Base-by-base conservation (phyloP, 148 eudicot genomes). In the Vaccinium myrtillus region DNA sequence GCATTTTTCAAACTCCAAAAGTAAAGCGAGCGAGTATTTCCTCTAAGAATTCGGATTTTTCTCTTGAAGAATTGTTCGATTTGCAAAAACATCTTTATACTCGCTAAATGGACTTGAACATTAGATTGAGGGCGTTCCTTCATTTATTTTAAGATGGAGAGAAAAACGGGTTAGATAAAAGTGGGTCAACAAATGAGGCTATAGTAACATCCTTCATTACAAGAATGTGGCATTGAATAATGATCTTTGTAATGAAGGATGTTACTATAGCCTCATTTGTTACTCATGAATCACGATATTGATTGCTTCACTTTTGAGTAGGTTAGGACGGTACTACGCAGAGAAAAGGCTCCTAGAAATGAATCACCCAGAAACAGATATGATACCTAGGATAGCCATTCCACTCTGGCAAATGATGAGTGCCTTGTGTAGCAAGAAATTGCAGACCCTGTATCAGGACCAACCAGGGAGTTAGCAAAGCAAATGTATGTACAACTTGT, bases 401-500 rank as follows among this genome's bases (percentile, higher is more conserved):
- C 88, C 1, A 90, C 85, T 87, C 82, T 94, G 77, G 88, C 93
- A 36, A 79, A 81, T 81, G 92, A 93, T 83, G 98, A 97, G 81
- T 87, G 89, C 76, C 84, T 85, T 77, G 82, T 97, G 8, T 95
- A 98, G 99, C 88, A 89, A 82, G 93, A 89, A 81, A 73, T 58
- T 80, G 91, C 88, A 75, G 89, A 85, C 27, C 88, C 95, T 79
- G 67, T 90, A 69, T 89, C 87, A 78, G 89, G 98, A 6, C 89
- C 91, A 14, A 89, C 30, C 90, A 92, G 87, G 89, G 95, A 97
- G 83, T 87, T 89, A 82, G 96, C 92, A 51, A 90, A 92, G 81
- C 98, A 27, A 82, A 87, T 85, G 27, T 97, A 89, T 86, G 95
- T 94, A 83, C 86, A 92, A 86, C 86, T 90, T 86, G 95, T 96